Base-by-base conservation (phyloP, 768 basidiomycete species). In the Termitomyces sp. region DNA sequence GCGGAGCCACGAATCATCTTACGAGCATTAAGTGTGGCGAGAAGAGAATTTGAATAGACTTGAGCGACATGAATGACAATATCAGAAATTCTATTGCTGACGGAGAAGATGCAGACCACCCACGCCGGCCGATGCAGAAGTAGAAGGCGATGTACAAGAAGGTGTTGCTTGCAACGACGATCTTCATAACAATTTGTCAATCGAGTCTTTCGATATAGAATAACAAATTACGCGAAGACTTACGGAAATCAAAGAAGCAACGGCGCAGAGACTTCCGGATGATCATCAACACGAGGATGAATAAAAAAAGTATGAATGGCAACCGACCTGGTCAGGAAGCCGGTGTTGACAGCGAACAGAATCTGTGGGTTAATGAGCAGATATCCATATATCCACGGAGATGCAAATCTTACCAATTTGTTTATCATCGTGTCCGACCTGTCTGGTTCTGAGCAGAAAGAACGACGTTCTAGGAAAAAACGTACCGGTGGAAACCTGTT, bases 41-140 rank as follows among this genome's bases (percentile, higher is more conserved):
- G 75, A n/a, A 85, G 77, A 5, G 82, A 77, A 64, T 84, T 85
- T 41, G 80, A 78, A 64, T 84, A 85, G 5, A 85, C 82, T 84
- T 41, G 3, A 32, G 18, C 4, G 13, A 18, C 31, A n/a, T 48
- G 8, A 46, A 8, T 4, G 10, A 42, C 58, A 43, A 54, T 37
- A 20, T 55, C 26, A 59, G 53, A 10, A 31, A 5, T 51, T 37
- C 18, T n/a, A 18, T 9, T 3, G 22, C 59, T 53, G 41, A 42
- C 29, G 27, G 14, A n/a, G 31, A 22, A 31, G 32, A 37, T 24
- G 34, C 37, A 13, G 20, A 77, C 83, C 64, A 77, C 84, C 64
- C 65, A 86, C 84, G 65, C 53, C 83, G 74, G 22, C 84, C 83
- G 39, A 84, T 76, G 64, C 76, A 79, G 60, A 83, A 85, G 66